Conservation (phyloP, 352 stramenopile genomes). For the Globisporangium recalcitrans region DNA sequence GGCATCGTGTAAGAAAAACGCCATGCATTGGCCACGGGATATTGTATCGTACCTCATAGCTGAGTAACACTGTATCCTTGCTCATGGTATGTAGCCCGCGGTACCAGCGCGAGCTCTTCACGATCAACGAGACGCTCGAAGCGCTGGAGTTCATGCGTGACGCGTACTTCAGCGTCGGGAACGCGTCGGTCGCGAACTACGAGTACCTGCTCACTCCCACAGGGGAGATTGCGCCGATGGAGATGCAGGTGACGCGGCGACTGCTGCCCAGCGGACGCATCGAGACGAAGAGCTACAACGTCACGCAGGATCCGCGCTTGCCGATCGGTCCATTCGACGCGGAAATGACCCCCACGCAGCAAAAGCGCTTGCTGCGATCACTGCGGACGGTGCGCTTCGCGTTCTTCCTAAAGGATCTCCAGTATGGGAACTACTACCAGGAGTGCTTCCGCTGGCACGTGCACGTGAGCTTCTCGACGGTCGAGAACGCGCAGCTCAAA, state of each 20-base stretch:
- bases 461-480: constrained; percentile 41
- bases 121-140: constrained; percentile 63
- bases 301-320: constrained; percentile 23
- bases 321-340: constrained; percentile 60
- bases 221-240: constrained; percentile 31
- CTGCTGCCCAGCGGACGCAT: constrained; percentile 26
- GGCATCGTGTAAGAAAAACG: constrained; percentile 43
- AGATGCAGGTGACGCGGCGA: constrained; percentile 29
- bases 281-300: constrained; percentile 37
- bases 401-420: constrained; percentile 59
- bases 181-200: constrained; percentile 76
- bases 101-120: constrained; percentile 67
- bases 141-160: constrained; percentile 63
- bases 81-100: constrained; percentile 26
- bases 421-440: constrained; percentile 73
- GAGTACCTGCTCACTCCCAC: constrained; percentile 39
- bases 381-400: constrained; percentile 38
- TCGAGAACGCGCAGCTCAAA: constrained; percentile 43
- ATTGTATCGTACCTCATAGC: neutral
- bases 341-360: constrained; percentile 25
- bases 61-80: neutral
- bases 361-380: constrained; percentile 47
- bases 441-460: constrained; percentile 85
- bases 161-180: constrained; percentile 71
- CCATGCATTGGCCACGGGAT: no score